Evolutionary conservation across 2,329 filamentous ascomycete species (phyloP).

Genomic region (Zasmidium cellare): DNA sequence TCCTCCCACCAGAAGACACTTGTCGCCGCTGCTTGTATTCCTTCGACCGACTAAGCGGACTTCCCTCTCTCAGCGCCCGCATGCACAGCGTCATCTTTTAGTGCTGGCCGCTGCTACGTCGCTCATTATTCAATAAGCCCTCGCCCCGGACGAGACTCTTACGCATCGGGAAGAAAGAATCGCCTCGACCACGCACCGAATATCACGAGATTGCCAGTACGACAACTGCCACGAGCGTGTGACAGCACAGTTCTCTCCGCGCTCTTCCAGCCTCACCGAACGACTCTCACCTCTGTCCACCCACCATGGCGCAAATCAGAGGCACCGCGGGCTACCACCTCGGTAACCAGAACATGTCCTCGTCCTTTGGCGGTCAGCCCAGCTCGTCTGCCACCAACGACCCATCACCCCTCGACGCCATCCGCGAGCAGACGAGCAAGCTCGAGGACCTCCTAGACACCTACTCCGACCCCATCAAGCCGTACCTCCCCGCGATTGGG

Average conservation of each 20-base stretch:
- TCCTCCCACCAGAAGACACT: not conserved
- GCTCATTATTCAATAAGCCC: conserved; percentile 5
- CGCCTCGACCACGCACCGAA: not conserved
- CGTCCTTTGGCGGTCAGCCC: conserved; percentile 42
- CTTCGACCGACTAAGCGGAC: too few species aligned
- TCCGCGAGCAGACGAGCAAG: conserved; percentile 95
- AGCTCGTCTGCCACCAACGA: conserved; percentile 63
- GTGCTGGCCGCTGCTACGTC: not conserved
- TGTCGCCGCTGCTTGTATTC: not conserved
- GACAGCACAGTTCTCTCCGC: not conserved
- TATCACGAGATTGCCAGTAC: not conserved
- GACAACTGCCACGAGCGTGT: not conserved
- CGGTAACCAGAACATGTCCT: conserved; percentile 64
- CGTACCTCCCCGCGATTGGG: conserved; percentile 94
- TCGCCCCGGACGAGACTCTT: not conserved
- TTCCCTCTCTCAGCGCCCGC: not conserved
- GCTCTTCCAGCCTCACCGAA: not conserved
- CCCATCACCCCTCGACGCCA: conserved; percentile 78
- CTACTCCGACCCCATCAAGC: conserved; percentile 86
- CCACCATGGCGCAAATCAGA: conserved; percentile 59
- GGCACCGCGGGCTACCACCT: conserved; percentile 79
- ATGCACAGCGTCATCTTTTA: not conserved
- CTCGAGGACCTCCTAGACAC: conserved; percentile 92
- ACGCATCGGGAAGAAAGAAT: conserved; percentile 2
- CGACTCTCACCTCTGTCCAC: not conserved